phyloP scores from a whole-genome alignment of 352 stramenopile genomes.

The Phytophthora capsici region DNA sequence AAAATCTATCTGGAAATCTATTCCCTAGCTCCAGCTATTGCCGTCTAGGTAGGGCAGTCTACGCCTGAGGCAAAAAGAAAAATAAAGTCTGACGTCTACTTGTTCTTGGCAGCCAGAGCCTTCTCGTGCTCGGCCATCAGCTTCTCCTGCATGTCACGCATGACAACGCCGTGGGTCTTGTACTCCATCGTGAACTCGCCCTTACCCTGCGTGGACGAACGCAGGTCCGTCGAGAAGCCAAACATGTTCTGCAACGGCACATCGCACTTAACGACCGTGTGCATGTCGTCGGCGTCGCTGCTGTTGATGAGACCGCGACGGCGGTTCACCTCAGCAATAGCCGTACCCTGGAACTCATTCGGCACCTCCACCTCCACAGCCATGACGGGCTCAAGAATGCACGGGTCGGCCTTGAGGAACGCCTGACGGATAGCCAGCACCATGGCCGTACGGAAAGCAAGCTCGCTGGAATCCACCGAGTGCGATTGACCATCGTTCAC shows the following conservation, averaged over 20 bases:
- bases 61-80: conserved; percentile 6
- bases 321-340: conserved; percentile 94
- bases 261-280: conserved; percentile 92
- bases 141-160: conserved; percentile 94
- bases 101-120: conserved; percentile 82
- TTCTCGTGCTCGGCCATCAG: conserved; percentile 95
- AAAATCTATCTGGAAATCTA: conserved; percentile 26
- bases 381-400: conserved; percentile 98
- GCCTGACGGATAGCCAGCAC: conserved; percentile 94
- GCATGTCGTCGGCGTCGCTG: conserved; percentile 95
- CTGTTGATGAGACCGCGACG: conserved; percentile 96
- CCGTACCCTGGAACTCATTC: conserved; percentile 96
- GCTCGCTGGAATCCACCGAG: conserved; percentile 98
- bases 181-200: conserved; percentile 99
- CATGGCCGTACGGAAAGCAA: conserved; percentile 98
- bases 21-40: conserved; percentile 21
- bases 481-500: conserved; percentile 94
- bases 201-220: conserved; percentile 96
- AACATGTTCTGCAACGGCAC: conserved; percentile 99
- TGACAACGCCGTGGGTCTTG: conserved; percentile 95
- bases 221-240: conserved; percentile 97
- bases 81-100: conserved; percentile 38
- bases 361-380: conserved; percentile 94
- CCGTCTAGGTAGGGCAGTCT: conserved; percentile 4
- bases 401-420: conserved; percentile 93